Conservation (phyloP, 768 basidiomycete species). For the Gautieria morchelliformis region DNA sequence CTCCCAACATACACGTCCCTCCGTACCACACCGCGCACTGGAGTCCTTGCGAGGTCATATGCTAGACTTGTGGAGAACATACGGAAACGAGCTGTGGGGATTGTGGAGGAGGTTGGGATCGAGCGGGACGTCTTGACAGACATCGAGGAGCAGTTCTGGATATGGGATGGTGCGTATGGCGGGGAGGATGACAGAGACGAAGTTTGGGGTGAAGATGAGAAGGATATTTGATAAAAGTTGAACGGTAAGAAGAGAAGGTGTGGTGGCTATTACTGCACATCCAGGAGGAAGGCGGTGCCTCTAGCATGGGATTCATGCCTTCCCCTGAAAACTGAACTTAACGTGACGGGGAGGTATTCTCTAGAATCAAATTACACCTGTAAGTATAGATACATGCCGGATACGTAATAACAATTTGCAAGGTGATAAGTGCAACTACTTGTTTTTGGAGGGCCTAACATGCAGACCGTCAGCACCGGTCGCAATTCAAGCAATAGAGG, state of each 20-base stretch:
- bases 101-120: constrained; percentile 20
- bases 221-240: background rate
- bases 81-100: constrained; percentile 26
- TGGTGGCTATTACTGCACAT: no score
- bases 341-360: no score
- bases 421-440: background rate
- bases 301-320: no score
- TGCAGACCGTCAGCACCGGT: background rate
- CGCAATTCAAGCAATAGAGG: background rate
- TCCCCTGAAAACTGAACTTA: no score
- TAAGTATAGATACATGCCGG: no score
- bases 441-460: constrained; percentile 8
- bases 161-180: constrained; percentile 32
- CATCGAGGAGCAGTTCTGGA: constrained; percentile 50
- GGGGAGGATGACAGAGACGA: constrained; percentile 22
- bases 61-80: constrained; percentile 41
- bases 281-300: no score
- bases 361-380: no score
- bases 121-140: constrained; percentile 50
- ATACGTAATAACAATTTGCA: no score
- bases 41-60: constrained; percentile 38
- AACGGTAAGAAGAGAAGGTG: no score
- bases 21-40: constrained; percentile 30
- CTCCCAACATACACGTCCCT: constrained; percentile 33
- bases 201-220: constrained; percentile 13